Conservation (phyloP, 2,329 filamentous ascomycete species). For the Pseudogymnoascus sp. region DNA sequence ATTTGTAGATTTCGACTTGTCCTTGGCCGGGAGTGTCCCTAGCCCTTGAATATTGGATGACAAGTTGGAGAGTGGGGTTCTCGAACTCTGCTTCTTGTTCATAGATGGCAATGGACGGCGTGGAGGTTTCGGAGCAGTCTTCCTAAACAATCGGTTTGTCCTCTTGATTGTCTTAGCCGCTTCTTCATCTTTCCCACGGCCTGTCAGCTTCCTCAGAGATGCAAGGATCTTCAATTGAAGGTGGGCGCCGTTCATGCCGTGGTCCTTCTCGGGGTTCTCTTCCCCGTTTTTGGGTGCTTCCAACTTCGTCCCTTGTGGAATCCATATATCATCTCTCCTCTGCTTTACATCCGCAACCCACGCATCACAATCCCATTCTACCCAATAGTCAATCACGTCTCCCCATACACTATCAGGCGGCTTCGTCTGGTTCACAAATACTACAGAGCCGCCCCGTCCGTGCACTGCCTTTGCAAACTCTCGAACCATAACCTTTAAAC, state of each 20-base stretch:
- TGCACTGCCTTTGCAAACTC: slow-evolving; percentile 66
- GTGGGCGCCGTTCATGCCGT: slow-evolving; percentile 9
- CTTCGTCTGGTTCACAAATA: slow-evolving; percentile 66
- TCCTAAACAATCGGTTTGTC: background rate
- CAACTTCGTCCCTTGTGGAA: slow-evolving; percentile 20
- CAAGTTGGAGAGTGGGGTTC: background rate
- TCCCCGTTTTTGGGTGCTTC: slow-evolving; percentile 17
- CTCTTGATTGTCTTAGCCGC: background rate
- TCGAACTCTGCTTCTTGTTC: background rate
- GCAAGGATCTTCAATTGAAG: background rate
- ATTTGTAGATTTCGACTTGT: background rate
- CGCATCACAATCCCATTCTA: slow-evolving; percentile 66
- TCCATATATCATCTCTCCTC: slow-evolving; percentile 27
- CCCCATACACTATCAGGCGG: slow-evolving; percentile 64
- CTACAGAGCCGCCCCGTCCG: slow-evolving; percentile 53
- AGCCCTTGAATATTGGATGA: background rate
- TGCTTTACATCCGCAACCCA: slow-evolving; percentile 54
- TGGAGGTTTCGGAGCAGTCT: background rate
- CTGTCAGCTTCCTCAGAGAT: background rate
- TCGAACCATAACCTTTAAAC: slow-evolving; percentile 59
- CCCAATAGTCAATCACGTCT: slow-evolving; percentile 64
- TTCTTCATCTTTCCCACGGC: slow-evolving; percentile 6
- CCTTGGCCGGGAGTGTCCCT: background rate
- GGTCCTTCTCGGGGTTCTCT: slow-evolving; percentile 15
- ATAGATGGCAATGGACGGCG: background rate